Evolutionary conservation across 768 basidiomycete genomes (phyloP).

Genomic region (Hypholoma fasciculare): DNA sequence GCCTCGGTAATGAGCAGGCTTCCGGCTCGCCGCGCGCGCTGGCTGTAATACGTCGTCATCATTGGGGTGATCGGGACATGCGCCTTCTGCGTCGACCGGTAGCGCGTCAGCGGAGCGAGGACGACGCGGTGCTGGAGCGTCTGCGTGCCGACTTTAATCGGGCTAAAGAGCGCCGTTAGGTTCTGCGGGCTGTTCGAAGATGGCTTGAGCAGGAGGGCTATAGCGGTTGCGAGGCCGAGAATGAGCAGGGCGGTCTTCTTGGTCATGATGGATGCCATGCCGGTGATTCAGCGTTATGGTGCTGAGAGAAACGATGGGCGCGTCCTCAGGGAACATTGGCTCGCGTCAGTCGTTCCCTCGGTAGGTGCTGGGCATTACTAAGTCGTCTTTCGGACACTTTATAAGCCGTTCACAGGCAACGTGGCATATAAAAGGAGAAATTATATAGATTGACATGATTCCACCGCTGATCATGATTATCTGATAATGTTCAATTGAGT

Average conservation of each 20-base stretch:
- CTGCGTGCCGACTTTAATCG: conserved; percentile 42
- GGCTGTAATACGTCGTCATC: conserved; percentile 44
- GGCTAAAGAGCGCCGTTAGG: conserved; percentile 37
- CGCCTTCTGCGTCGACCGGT: conserved; percentile 35
- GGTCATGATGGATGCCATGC: not conserved
- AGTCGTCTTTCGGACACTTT: no score
- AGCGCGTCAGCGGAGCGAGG: conserved; percentile 53
- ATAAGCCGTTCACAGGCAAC: no score
- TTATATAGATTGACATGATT: no score
- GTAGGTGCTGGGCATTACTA: no score
- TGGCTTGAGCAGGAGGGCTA: not conserved
- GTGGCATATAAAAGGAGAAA: no score
- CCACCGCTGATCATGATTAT: no score
- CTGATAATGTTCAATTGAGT: no score
- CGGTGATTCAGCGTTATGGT: not conserved
- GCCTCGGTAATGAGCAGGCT: conserved; percentile 59
- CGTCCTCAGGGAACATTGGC: no score
- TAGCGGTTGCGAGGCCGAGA: not conserved
- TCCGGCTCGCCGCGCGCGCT: conserved; percentile 46
- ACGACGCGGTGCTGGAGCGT: conserved; percentile 50
- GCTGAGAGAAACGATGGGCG: not conserved
- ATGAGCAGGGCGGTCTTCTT: not conserved
- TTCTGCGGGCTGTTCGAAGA: not conserved
- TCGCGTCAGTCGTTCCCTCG: no score
- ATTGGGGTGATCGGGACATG: conserved; percentile 31